Percentiles rank a stretch among this genome's conserved stretches.
Evolutionary conservation across 352 stramenopile genomes (phyloP).

Genomic region (Pythium utonaiense): DNA sequence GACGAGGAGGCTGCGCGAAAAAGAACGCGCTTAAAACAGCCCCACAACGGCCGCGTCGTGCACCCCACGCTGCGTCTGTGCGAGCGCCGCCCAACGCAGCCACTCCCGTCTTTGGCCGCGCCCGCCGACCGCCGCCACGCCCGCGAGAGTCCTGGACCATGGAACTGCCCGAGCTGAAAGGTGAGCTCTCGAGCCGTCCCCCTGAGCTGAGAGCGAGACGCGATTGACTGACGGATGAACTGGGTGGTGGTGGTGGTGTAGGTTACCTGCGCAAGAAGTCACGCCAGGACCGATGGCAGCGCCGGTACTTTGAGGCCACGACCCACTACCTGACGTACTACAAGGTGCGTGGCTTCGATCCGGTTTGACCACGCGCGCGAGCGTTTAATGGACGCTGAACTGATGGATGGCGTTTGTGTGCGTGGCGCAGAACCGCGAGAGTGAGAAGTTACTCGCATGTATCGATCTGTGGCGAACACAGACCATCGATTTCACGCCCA

Average conservation of each 20-base stretch:
- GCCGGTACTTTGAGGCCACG: constrained; percentile 97
- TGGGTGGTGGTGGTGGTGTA: constrained; percentile 18
- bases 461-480: constrained; percentile 87
- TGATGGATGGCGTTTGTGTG: background rate
- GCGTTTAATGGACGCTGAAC: too few relatives aligned
- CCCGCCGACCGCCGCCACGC: background rate
- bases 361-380: too few relatives aligned
- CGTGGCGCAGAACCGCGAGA: constrained; percentile 59
- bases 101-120: constrained; percentile 1
- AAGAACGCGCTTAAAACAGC: constrained; percentile 15
- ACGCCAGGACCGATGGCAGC: constrained; percentile 92
- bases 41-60: constrained; percentile 4
- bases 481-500: constrained; percentile 62
- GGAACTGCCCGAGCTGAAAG: constrained; percentile 82
- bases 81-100: background rate
- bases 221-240: background rate
- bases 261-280: constrained; percentile 93
- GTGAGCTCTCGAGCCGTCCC: too few relatives aligned
- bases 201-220: too few relatives aligned
- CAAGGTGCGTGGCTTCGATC: constrained; percentile 69
- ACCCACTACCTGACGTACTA: constrained; percentile 98
- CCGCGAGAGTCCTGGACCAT: constrained; percentile 25
- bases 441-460: constrained; percentile 83
- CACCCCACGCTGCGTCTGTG: background rate
- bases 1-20: background rate